Conservation (phyloP, 176 grass and related monocot genomes). For the Neostapfia colusana region DNA sequence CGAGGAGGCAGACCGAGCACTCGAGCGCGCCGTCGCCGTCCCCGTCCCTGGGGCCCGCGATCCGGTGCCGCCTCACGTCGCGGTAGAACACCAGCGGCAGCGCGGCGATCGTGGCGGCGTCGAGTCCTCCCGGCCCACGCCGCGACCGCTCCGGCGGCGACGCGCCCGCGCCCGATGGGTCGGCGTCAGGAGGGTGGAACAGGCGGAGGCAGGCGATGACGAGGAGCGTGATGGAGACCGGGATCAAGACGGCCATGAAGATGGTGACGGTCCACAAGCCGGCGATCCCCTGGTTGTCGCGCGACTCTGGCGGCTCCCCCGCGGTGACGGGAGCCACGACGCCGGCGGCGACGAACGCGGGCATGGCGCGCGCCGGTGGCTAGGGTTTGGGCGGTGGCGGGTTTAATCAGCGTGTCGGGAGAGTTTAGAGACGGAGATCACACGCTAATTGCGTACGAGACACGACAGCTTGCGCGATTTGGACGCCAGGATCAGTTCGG, state of each 20-base stretch:
- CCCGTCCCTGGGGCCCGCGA: not conserved
- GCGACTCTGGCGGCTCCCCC: constrained; percentile 18
- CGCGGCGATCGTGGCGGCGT: constrained; percentile 38
- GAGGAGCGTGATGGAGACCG: constrained; percentile 41
- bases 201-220: constrained; percentile 42
- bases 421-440: not conserved
- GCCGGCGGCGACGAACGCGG: not conserved
- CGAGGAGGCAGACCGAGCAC: constrained; percentile 62
- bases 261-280: constrained; percentile 39
- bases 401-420: not conserved
- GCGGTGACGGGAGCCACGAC: not conserved
- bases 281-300: not conserved
- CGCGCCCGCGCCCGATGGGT: not conserved
- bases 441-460: not conserved
- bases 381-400: constrained; percentile 38
- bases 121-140: constrained; percentile 1
- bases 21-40: constrained; percentile 32
- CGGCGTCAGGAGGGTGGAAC: not conserved
- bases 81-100: constrained; percentile 46
- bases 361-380: constrained; percentile 15
- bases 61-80: constrained; percentile 38
- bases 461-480: not conserved
- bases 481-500: not conserved
- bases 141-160: not conserved
- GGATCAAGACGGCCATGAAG: constrained; percentile 46